phyloP scores from a whole-genome alignment of 2,329 filamentous ascomycete species.

The Trichoderma brevicompactum region DNA sequence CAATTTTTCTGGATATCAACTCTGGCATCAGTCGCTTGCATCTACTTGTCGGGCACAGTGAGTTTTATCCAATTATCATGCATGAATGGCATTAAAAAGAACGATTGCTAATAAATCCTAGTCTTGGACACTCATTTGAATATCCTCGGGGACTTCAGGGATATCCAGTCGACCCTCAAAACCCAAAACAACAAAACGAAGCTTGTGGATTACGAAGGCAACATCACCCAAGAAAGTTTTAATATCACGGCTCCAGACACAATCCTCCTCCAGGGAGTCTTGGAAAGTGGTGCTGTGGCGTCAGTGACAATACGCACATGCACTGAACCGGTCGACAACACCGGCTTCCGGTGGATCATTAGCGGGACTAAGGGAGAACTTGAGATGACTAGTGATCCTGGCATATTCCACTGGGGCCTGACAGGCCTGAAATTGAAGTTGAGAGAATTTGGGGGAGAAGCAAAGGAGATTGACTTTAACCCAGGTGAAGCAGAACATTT shows the following conservation, averaged over 20 bases:
- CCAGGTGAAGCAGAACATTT: neutral
- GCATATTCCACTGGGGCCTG: constrained; percentile 16
- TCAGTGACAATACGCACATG: constrained; percentile 3
- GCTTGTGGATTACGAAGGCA: constrained; percentile 1
- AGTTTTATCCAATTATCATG: neutral
- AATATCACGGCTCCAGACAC: constrained; percentile 14
- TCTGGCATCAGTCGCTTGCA: constrained; percentile 21
- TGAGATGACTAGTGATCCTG: constrained; percentile 9
- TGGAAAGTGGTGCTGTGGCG: constrained; percentile 1
- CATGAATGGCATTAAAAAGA: neutral
- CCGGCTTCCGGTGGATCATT: constrained; percentile 14
- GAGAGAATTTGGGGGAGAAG: constrained; percentile 7
- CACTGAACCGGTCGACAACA: constrained; percentile 10
- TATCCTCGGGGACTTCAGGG: constrained; percentile 8
- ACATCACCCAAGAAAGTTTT: neutral
- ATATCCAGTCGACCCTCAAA: constrained; percentile 11
- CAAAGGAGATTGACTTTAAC: constrained; percentile 20
- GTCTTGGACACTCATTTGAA: constrained; percentile 16
- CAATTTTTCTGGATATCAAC: constrained; percentile 5
- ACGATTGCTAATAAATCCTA: neutral
- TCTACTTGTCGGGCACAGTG: constrained; percentile 6
- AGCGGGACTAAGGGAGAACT: constrained; percentile 15
- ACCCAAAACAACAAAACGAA: constrained; percentile 11
- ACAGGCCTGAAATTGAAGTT: constrained; percentile 14
- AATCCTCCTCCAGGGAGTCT: constrained; percentile 13